Evolutionary conservation across 306 rosid genomes (phyloP).

Genomic region (Gastrolobium bilobum): DNA sequence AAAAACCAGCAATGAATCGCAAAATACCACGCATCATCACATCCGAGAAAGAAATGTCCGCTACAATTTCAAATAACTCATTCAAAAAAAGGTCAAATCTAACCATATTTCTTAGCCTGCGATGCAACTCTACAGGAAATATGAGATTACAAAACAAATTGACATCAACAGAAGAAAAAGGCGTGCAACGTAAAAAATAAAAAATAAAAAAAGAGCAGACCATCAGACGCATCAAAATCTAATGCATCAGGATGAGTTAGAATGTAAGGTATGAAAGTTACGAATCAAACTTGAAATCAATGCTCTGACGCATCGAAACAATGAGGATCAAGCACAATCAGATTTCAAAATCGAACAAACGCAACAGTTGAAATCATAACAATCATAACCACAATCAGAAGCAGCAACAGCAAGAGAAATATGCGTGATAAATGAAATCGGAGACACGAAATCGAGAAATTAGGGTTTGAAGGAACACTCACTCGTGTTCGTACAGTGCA

Average conservation of each 20-base stretch:
- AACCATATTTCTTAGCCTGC: neutral
- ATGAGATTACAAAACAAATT: conserved; percentile 3
- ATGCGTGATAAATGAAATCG: neutral
- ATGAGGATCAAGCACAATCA: neutral
- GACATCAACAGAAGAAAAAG: neutral
- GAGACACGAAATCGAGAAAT: neutral
- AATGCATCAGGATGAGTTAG: conserved; percentile 18
- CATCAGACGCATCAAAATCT: neutral
- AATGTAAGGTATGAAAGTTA: neutral
- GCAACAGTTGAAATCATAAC: neutral
- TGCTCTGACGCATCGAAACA: neutral
- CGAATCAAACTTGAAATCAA: neutral
- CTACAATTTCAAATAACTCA: no score
- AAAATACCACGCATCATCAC: neutral
- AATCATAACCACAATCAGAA: conserved; percentile 11
- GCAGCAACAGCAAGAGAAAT: neutral
- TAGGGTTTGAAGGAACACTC: conserved; percentile 45
- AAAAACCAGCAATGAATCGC: conserved; percentile 32
- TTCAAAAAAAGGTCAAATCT: conserved; percentile 29
- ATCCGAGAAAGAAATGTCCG: no score
- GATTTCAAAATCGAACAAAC: neutral
- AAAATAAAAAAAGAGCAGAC: neutral
- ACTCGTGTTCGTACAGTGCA: conserved; percentile 25
- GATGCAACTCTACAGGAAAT: conserved; percentile 22
- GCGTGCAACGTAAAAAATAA: conserved; percentile 13